phyloP scores from a whole-genome alignment of 2,329 filamentous ascomycete genomes.

The Talaromyces amestolkiae region DNA sequence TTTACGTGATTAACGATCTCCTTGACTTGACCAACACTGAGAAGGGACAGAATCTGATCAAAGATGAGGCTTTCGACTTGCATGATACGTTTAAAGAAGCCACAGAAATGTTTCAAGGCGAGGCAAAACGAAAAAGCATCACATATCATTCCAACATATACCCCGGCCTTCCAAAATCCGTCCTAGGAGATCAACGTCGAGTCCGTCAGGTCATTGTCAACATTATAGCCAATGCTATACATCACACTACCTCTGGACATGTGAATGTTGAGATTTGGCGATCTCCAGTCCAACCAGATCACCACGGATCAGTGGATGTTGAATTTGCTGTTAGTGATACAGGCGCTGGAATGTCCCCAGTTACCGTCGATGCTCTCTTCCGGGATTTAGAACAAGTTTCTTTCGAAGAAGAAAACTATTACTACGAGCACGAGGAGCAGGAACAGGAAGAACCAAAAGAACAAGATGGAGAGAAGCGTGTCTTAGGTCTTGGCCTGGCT shows the following conservation, averaged over 20 bases:
- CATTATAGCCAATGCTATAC: constrained; percentile 78
- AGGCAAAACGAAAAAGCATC: constrained; percentile 73
- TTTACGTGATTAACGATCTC: constrained; percentile 91
- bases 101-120: constrained; percentile 68
- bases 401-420: constrained; percentile 50
- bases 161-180: constrained; percentile 65
- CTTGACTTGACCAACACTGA: constrained; percentile 86
- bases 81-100: constrained; percentile 70
- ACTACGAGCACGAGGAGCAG: constrained; percentile 19
- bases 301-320: constrained; percentile 59
- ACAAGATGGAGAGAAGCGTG: constrained; percentile 40
- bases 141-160: constrained; percentile 66
- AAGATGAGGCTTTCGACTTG: constrained; percentile 77
- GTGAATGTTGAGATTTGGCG: constrained; percentile 71
- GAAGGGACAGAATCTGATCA: constrained; percentile 73
- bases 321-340: constrained; percentile 77
- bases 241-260: constrained; percentile 67
- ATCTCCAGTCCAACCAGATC: constrained; percentile 36
- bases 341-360: constrained; percentile 61
- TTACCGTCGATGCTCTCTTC: constrained; percentile 60
- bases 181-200: constrained; percentile 75
- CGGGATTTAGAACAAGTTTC: constrained; percentile 66
- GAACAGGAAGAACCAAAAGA: constrained; percentile 35
- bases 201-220: constrained; percentile 83
- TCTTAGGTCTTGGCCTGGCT: constrained; percentile 78